phyloP scores from a whole-genome alignment of 352 stramenopile species.

The Globisporangium parvum region DNA sequence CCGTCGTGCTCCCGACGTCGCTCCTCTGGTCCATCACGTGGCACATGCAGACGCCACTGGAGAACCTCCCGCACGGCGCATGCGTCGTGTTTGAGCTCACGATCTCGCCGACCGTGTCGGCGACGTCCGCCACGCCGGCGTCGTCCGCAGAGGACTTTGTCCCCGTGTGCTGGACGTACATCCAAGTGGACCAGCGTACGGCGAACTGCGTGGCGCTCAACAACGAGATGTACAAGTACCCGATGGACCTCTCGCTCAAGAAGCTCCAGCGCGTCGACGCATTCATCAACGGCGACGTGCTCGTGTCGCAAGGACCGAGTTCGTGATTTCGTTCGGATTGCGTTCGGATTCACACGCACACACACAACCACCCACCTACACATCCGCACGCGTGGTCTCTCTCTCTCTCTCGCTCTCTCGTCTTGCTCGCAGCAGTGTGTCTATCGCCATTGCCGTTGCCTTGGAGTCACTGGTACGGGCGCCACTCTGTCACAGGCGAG shows the following conservation, averaged over 20 bases:
- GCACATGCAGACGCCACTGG: constrained; percentile 91
- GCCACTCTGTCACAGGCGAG: constrained; percentile 45
- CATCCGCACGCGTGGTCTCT: neutral
- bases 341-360: neutral
- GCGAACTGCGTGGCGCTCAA: constrained; percentile 63
- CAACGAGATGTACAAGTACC: constrained; percentile 82
- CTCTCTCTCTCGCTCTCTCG: constrained; percentile 4
- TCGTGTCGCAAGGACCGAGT: constrained; percentile 55
- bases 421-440: too few relatives aligned
- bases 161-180: constrained; percentile 78
- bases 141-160: constrained; percentile 38
- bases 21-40: constrained; percentile 87
- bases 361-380: constrained; percentile 7
- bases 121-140: constrained; percentile 14
- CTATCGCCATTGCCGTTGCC: neutral
- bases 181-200: constrained; percentile 77
- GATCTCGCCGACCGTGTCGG: constrained; percentile 26
- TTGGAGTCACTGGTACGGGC: constrained; percentile 11
- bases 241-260: constrained; percentile 69
- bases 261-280: constrained; percentile 64
- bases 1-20: constrained; percentile 39
- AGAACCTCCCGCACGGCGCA: constrained; percentile 79
- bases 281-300: constrained; percentile 69
- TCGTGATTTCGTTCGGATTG: neutral
- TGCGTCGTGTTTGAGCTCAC: constrained; percentile 69